Percentiles rank a stretch among this genome's conserved stretches.
phyloP scores from a whole-genome alignment of 768 basidiomycete species.

The Phylloporus sp. region DNA sequence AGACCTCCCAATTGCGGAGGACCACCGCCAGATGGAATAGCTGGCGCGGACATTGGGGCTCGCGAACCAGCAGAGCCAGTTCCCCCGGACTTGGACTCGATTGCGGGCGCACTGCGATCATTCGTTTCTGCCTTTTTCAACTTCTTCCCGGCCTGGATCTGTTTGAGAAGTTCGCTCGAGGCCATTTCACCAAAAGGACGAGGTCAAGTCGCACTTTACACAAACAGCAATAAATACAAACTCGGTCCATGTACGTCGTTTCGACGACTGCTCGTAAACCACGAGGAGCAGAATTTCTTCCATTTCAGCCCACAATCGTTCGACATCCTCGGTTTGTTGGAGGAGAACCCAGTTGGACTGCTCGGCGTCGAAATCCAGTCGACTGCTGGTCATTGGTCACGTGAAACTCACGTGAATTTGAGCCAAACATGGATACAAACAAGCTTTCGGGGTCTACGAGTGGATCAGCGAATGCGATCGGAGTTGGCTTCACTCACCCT shows the following conservation, averaged over 20 bases:
- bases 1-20: slow-evolving; percentile 77
- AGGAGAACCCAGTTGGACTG: too few relatives aligned
- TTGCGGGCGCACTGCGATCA: slow-evolving; percentile 67
- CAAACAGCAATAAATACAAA: slow-evolving; percentile 22
- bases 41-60: slow-evolving; percentile 17
- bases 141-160: slow-evolving; percentile 77
- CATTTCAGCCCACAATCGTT: too few relatives aligned
- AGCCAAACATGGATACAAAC: slow-evolving; percentile 31
- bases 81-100: slow-evolving; percentile 48
- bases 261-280: too few relatives aligned
- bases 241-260: too few relatives aligned
- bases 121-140: slow-evolving; percentile 80
- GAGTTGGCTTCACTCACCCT: not conserved
- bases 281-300: too few relatives aligned
- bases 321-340: too few relatives aligned
- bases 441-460: slow-evolving; percentile 27
- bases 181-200: slow-evolving; percentile 44
- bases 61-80: slow-evolving; percentile 35
- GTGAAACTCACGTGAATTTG: slow-evolving; percentile 29
- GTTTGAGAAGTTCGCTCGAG: slow-evolving; percentile 67
- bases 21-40: slow-evolving; percentile 33
- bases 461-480: not conserved
- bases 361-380: too few relatives aligned
- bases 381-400: too few relatives aligned
- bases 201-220: not conserved